A percentile compares a stretch with the other conserved stretches of the same genome.
Conservation (phyloP, 805 yeast genomes). For the Starmerella gropengiesseri region DNA sequence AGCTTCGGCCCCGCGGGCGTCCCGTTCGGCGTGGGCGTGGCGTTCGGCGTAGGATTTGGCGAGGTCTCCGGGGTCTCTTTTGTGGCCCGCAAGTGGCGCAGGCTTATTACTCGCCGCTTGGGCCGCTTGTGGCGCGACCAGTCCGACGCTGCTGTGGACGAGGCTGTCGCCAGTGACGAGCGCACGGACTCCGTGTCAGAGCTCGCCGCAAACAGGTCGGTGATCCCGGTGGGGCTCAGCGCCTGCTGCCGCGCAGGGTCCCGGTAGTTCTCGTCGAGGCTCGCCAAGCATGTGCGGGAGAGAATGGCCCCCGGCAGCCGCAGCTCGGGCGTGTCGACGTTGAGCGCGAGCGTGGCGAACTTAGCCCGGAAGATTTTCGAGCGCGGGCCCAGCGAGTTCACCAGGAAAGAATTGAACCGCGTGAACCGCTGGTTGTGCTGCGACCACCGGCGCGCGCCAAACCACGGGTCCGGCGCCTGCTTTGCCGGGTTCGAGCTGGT, state of each 20-base stretch:
- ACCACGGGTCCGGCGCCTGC: slow-evolving; percentile 22
- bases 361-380: background rate
- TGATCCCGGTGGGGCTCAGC: background rate
- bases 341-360: slow-evolving; percentile 19
- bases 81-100: slow-evolving; percentile 7
- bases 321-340: slow-evolving; percentile 8
- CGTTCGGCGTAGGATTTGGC: no score
- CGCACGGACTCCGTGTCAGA: slow-evolving; percentile 1
- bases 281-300: slow-evolving; percentile 1
- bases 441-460: slow-evolving; percentile 24
- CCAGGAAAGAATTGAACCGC: slow-evolving; percentile 7
- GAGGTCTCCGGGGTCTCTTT: no score
- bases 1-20: no score
- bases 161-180: background rate
- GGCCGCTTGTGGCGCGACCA: slow-evolving; percentile 4
- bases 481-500: slow-evolving; percentile 21
- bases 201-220: background rate
- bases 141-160: background rate
- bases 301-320: slow-evolving; percentile 12
- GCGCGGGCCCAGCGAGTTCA: slow-evolving; percentile 6
- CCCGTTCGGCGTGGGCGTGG: no score
- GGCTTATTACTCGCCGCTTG: slow-evolving; percentile 17
- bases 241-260: background rate
- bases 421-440: slow-evolving; percentile 12
- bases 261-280: background rate